Base-by-base conservation (phyloP, 257 asterid species). In the Datura wrightii region DNA sequence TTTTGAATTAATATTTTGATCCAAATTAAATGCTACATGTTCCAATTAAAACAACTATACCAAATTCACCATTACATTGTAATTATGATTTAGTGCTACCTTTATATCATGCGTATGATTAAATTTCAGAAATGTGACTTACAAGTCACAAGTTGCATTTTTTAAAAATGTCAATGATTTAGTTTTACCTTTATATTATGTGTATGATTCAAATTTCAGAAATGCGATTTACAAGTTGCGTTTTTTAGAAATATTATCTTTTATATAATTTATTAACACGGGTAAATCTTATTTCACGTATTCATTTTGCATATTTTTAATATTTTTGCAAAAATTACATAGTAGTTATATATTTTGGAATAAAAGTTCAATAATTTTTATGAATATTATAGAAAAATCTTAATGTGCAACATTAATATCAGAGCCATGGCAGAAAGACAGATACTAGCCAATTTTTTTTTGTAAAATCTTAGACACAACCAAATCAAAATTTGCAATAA, bases 281-380 rank as follows among this genome's bases (percentile, higher is more conserved):
- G 19, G 31, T 24, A 60, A 19, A 19, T 56, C 39, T 8, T 24
- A 60, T 60, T 8, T 60, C 39, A 19, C 0, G 19, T 1, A 60
- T 19, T 11, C 5, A 1, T 60, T 19, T 10, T 0, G 1, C 8
- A 59, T 59, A 58, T 59, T 59, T 31, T 62, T 2, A 0, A 16
- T 6, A 56, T 56, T 56, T 0, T 53, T 2, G 14, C 58, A 13
- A 13, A 13, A 53, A 53, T 53, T 53, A 13, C 6, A 53, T 53
- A 2, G 0, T 53, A 56, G 4, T 53, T 2, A 5, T 53, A 0
- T 1, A 0, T 53, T 53, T 53, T 13, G 15, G 4, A 53, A 53
- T 3, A 42, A 42, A 1, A 42, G 3, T 5, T 11, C 3, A 3
- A 1, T n/a, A 18, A 18, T n/a, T 4, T n/a, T 0, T 3, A 59